Percentiles rank a stretch among this genome's conserved stretches.
phyloP scores from a whole-genome alignment of 257 asterid species.

The Primulina eburnea region DNA sequence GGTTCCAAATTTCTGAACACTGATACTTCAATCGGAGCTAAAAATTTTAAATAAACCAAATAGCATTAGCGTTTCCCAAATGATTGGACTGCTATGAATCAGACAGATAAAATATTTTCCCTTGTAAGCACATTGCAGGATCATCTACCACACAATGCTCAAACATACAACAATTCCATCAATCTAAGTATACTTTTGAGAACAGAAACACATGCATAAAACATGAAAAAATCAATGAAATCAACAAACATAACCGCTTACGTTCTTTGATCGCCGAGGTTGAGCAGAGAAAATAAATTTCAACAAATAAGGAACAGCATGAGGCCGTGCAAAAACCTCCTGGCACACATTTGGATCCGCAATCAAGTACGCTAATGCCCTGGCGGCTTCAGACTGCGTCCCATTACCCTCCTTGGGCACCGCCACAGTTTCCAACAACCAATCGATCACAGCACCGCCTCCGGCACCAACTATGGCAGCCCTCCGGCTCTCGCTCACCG shows the following conservation, averaged over 20 bases:
- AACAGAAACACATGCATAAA: conserved; percentile 11
- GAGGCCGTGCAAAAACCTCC: conserved; percentile 78
- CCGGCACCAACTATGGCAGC: conserved; percentile 95
- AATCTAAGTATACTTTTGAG: not conserved
- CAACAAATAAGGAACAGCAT: conserved; percentile 74
- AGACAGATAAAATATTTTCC: too few relatives aligned
- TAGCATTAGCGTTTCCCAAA: not conserved
- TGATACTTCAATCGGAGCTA: too few relatives aligned
- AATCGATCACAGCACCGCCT: conserved; percentile 90
- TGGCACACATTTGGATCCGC: conserved; percentile 79
- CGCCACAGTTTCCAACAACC: conserved; percentile 84
- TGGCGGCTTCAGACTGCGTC: conserved; percentile 86
- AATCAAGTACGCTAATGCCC: conserved; percentile 88
- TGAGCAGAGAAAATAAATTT: conserved; percentile 94
- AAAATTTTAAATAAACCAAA: not conserved
- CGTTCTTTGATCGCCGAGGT: conserved; percentile 66
- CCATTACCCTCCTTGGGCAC: conserved; percentile 58
- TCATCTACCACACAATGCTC: too few relatives aligned
- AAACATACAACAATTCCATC: too few relatives aligned
- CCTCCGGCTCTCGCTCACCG: conserved; percentile 85
- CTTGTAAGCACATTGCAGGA: too few relatives aligned
- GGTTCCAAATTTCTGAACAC: too few relatives aligned
- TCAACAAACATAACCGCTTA: conserved; percentile 31
- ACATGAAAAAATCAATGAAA: not conserved
- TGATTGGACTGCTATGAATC: too few relatives aligned